phyloP scores from a whole-genome alignment of 306 rosid genomes.

The Fragaria vesca region DNA sequence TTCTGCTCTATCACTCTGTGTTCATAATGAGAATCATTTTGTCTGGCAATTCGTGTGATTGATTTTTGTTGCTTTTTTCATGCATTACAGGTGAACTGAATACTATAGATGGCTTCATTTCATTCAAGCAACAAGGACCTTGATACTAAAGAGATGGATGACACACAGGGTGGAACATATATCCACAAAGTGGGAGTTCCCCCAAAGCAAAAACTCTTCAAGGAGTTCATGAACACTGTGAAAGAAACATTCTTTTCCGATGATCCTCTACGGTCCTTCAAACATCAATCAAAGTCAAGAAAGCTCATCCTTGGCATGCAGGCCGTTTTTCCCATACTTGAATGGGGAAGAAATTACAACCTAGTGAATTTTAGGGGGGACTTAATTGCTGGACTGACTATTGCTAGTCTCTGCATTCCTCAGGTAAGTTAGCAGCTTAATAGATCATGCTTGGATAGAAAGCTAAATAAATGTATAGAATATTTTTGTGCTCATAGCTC shows the following conservation, averaged over 20 bases:
- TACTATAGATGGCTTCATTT: constrained; percentile 35
- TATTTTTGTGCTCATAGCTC: constrained; percentile 17
- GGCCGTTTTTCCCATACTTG: constrained; percentile 76
- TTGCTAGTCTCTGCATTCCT: constrained; percentile 98
- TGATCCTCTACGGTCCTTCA: constrained; percentile 84
- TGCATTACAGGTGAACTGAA: constrained; percentile 37
- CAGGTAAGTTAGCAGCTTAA: constrained; percentile 54
- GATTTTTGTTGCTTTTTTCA: constrained; percentile 17
- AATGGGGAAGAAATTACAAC: constrained; percentile 73
- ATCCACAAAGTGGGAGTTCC: constrained; percentile 80
- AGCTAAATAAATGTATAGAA: neutral
- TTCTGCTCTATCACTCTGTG: neutral
- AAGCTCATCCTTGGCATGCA: constrained; percentile 68
- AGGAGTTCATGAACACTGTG: constrained; percentile 57
- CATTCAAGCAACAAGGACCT: constrained; percentile 37
- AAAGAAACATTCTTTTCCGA: constrained; percentile 88
- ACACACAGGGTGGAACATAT: constrained; percentile 28
- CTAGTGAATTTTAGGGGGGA: constrained; percentile 75
- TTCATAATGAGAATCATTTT: neutral
- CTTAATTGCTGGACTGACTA: constrained; percentile 79
- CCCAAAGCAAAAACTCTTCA: constrained; percentile 68
- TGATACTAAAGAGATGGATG: constrained; percentile 41
- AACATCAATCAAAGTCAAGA: constrained; percentile 63
- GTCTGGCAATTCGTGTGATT: neutral
- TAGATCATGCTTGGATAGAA: constrained; percentile 2